Evolutionary conservation across 1,284 basidiomycete species (phyloP), one percentile per base, ranked within the genome.

Genomic region (Takashimella koratensis): DNA sequence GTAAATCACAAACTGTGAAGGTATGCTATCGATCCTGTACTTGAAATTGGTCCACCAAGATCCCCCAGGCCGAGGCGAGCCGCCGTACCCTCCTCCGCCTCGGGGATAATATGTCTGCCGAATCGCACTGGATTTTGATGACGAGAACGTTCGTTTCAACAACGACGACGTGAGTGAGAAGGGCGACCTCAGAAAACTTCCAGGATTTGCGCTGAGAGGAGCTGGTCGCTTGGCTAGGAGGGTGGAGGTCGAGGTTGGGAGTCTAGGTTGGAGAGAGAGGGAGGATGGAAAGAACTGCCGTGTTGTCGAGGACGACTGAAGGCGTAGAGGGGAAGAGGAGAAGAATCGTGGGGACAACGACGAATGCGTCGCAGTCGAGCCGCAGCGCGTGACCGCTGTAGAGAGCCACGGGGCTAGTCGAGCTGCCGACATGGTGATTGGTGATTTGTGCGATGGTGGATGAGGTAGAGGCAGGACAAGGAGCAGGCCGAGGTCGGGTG

Each of bases 1-100:
- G 50, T 70, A 73, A 12, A 74, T 61, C 12, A 73, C 56, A 19
- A 43, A 57, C 62, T 65, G 67, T 2, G 57, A 51, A 4, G 63
- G 65, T 25, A 67, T 43, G 5, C 53, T 44, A 57, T 73, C 67
- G 12, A 73, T 60, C 47, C 63, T 43, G 11, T 53, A 45, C 21
- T 57, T 50, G 20, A 68, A 45, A n/a, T 54, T 54, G 5, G 43
- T 43, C 27, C 55, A 69, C 62, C 64, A 66, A 1, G 47, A 47
- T 11, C 27, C 43, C 26, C 25, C 24, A 13, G 44, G 47, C 16
- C 57, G 48, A 4, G 30, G 25, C 1, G 43, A 12, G 19, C 60
- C 43, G 3, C 62, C 56, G 50, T 58, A 51, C 6, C 57, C 49
- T 19, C 57, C 49, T 19, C 51, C 47, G 3, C 43, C 43, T 20